Evolutionary conservation across 2,329 filamentous ascomycete genomes (phyloP).

Genomic region (Phyllosticta citribraziliensis): DNA sequence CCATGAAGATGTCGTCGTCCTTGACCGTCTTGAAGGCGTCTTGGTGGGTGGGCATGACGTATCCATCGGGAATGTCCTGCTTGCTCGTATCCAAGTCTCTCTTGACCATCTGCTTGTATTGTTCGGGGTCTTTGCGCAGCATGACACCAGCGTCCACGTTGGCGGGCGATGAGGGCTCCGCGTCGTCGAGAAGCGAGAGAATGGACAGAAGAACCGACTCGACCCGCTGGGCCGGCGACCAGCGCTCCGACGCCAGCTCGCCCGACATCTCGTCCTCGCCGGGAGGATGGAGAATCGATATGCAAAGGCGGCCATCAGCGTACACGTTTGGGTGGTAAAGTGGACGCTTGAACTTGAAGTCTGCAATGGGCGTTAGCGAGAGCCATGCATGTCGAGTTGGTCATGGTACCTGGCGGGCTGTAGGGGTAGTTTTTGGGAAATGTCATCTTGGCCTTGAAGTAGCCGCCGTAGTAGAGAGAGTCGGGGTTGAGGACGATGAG

Average conservation of each 20-base stretch:
- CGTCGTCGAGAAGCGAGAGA: conserved; percentile 82
- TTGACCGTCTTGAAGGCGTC: conserved; percentile 55
- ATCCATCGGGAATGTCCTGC: conserved; percentile 67
- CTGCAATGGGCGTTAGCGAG: conserved; percentile 24
- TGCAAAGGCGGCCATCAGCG: conserved; percentile 80
- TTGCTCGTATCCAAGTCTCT: conserved; percentile 65
- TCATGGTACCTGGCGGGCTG: conserved; percentile 55
- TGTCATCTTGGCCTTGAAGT: conserved; percentile 82
- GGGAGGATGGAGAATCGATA: conserved; percentile 88
- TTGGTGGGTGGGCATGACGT: conserved; percentile 68
- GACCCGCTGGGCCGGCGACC: conserved; percentile 87
- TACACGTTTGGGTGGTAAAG: conserved; percentile 95
- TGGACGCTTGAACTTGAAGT: conserved; percentile 71
- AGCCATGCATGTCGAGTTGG: neutral
- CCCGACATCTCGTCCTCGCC: conserved; percentile 91
- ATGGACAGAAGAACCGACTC: conserved; percentile 93
- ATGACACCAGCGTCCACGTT: conserved; percentile 89
- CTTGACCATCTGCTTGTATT: conserved; percentile 61
- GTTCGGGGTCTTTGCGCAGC: conserved; percentile 61
- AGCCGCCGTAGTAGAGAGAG: conserved; percentile 84
- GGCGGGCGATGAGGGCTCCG: conserved; percentile 85
- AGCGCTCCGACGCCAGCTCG: conserved; percentile 80
- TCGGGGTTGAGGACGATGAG: conserved; percentile 90
- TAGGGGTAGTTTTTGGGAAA: conserved; percentile 88
- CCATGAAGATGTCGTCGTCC: conserved; percentile 51